Base-by-base conservation (phyloP, 306 rosid species). In the Vicia faba region DNA sequence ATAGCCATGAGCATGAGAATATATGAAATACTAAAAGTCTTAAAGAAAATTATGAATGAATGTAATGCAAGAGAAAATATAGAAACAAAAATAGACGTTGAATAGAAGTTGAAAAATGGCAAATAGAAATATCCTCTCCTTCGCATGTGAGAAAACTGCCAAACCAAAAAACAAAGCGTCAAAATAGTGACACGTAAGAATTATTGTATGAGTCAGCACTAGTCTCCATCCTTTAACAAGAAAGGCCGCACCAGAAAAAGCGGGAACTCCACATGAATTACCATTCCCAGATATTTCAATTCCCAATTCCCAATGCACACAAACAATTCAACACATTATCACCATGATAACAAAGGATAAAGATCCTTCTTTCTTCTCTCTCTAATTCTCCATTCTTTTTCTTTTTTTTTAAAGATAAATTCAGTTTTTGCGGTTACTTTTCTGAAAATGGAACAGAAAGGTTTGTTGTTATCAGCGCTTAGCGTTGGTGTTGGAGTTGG, bases 401-500 rank as follows among this genome's bases (percentile, higher is more conserved):
- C 2, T 20, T 20, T 20, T 20, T 2, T 20, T 20, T 11, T 19
- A 3, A 2, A 44, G 4, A 16, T 13, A 15, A 5, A 20, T 48
- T 26, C 5, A 25, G n/a, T 39, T 67, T 11, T 59, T 39, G 23
- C 55, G 28, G 38, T 66, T 48, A 23, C 19, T 7, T 38, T 28
- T 39, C 2, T 53, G 4, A 10, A 41, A 62, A 51, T 91, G 96
- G 97, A 91, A 39, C 85, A 88, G 74, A 91, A 75, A 53, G 66
- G 79, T 4, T 5, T 79, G 14, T 40, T 88, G 70, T 58, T 91
- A 48, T 91, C 93, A 61, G 97, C 93, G 48, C 56, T 91, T 77
- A 35, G 93, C 2, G 87, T 88, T 0, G 91, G 96, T 4, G 85
- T 89, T 18, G 98, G 98, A 2, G 85, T 89, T 26, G 98, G 98